Base-by-base conservation (phyloP, 2,329 filamentous ascomycete species). In the Colletotrichum tabaci region DNA sequence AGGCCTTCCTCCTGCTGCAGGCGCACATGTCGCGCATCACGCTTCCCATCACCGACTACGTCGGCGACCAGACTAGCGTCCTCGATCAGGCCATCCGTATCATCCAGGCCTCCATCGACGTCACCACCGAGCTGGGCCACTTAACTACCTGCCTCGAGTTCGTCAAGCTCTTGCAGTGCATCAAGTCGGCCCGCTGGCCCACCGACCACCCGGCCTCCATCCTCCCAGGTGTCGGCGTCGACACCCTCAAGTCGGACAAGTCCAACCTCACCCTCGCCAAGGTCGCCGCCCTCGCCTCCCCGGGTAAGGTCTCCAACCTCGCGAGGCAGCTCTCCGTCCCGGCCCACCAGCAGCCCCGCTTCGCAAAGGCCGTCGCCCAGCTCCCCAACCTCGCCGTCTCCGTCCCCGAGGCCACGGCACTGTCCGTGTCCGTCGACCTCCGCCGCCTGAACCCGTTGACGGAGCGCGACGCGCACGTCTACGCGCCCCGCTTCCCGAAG, bases 31-130 rank as follows among this genome's bases (percentile, higher is more conserved):
- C 93, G 23, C 93, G 96, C 68, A 92, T 98, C 75, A 91, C 96
- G 66, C 90, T 99, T 4, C 97, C 97, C 4, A 98, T 99, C 69
- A 92, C 94, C 0, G 96, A 99, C 87, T 99, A 99, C 79, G 95
- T 99, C 3, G 96, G 96, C 77, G 96, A 99, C 81, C 94, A 97
- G 82, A 92, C 89, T 13, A 92, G 89, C 64, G 96, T 99, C 3
- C 88, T 99, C 1, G 96, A 99, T 80, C 96, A 99, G 80, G 94
- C 94, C 7, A 96, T 99, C 71, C 96, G 96, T 89, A 96, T 99
- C 80, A 92, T 98, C 44, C 96, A 99, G 81, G 97, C 96, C 1
- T 93, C 92, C 7, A 96, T 99, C 77, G 97, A 99, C 79, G 93
- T 98, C 12, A 88, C 98, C 70, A 94, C 96, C 0, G 97, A 99